These are phyloP conservation scores for Drechmeria coniospora DNA, from an alignment of 2,329 filamentous ascomycete species.

Conservation along the genomic window DNA sequence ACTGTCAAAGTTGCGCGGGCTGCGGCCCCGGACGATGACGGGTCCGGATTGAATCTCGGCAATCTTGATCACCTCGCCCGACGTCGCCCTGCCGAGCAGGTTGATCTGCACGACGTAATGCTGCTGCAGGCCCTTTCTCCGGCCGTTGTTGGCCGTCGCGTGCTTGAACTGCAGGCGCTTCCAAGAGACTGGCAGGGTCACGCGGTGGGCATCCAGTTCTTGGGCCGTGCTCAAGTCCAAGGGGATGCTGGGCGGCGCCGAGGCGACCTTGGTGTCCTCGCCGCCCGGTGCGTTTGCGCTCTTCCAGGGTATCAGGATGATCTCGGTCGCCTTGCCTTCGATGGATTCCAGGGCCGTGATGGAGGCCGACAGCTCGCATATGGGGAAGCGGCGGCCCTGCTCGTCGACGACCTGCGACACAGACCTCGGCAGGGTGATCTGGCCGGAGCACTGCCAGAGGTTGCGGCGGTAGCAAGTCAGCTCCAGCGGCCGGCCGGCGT, in stretches of 20 bases:
- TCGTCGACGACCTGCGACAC: conserved; percentile 55
- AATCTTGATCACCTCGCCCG: conserved; percentile 53
- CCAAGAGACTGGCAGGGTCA: conserved; percentile 78
- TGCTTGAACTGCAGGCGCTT: conserved; percentile 92
- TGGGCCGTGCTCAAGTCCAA: conserved; percentile 41
- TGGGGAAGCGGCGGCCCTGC: conserved; percentile 61
- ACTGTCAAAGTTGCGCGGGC: conserved; percentile 86
- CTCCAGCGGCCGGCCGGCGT: conserved; percentile 49
- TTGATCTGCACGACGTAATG: conserved; percentile 84
- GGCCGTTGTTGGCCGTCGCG: conserved; percentile 89
- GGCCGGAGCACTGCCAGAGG: conserved; percentile 86
- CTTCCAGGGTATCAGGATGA: conserved; percentile 95
- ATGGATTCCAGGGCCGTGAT: conserved; percentile 85
- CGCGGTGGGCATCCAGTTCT: conserved; percentile 63
- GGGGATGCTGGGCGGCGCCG: conserved; percentile 36
- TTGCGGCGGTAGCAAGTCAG: conserved; percentile 92
- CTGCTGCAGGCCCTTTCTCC: conserved; percentile 85
- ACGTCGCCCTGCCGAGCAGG: conserved; percentile 59
- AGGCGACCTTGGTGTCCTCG: conserved; percentile 32
- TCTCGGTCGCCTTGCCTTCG: conserved; percentile 80
- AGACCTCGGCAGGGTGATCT: conserved; percentile 61
- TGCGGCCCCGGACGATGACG: conserved; percentile 88
- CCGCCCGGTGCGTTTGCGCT: conserved; percentile 43
- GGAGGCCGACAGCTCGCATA: conserved; percentile 64
- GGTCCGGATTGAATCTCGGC: conserved; percentile 80